A percentile compares a stretch with the other conserved stretches of the same genome.
These are phyloP conservation scores for Termitomyces sp. DNA, from an alignment of 768 basidiomycete species.

Conservation along the genomic window DNA sequence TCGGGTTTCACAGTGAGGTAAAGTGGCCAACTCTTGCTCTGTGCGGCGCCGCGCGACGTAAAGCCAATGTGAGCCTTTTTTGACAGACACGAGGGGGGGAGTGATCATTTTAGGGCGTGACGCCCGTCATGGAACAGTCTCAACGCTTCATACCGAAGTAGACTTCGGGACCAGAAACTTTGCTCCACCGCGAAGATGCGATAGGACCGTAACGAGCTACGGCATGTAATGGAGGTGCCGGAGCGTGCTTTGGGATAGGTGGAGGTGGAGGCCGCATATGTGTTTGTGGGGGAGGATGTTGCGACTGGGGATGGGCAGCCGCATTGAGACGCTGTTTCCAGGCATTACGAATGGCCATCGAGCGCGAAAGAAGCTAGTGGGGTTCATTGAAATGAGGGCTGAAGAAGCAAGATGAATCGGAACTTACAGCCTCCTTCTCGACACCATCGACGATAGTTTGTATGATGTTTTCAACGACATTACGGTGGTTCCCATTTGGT, in stretches of 20 bases:
- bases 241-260: slow-evolving; percentile 21
- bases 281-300: slow-evolving; percentile 23
- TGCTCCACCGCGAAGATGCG: slow-evolving; percentile 66
- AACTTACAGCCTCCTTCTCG: slow-evolving; percentile 77
- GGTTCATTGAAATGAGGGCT: slow-evolving; percentile 13
- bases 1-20: not conserved
- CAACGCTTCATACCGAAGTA: slow-evolving; percentile 70
- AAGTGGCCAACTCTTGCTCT: not conserved
- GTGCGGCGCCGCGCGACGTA: slow-evolving; percentile 2
- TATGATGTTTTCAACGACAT: slow-evolving; percentile 85
- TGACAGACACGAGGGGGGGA: not conserved
- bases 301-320: slow-evolving; percentile 22
- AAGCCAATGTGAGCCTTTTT: not conserved
- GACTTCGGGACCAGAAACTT: slow-evolving; percentile 62
- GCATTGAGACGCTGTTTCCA: slow-evolving; percentile 70
- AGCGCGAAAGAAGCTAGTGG: slow-evolving; percentile 63
- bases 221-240: slow-evolving; percentile 21
- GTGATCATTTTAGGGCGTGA: not conserved
- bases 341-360: slow-evolving; percentile 60
- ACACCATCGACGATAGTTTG: slow-evolving; percentile 93
- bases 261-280: slow-evolving; percentile 24
- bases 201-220: slow-evolving; percentile 67
- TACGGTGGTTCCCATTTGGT: slow-evolving; percentile 84
- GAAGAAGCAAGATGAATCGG: slow-evolving; percentile 7
- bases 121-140: slow-evolving; percentile 16